Evolutionary conservation across 2,329 filamentous ascomycete species (phyloP).

Genomic region (Fusarium sp.): DNA sequence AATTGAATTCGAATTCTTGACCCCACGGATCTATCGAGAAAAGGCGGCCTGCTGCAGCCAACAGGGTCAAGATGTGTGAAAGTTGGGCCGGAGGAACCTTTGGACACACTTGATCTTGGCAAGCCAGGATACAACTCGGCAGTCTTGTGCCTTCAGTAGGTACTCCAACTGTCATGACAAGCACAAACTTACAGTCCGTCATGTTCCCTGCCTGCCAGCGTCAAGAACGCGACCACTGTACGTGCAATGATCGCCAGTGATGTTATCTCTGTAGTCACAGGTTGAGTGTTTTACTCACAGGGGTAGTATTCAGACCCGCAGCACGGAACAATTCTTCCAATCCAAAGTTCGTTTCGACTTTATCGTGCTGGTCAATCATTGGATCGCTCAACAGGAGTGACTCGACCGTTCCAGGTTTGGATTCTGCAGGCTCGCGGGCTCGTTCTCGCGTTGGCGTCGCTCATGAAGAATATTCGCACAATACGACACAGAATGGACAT

Average conservation of each 20-base stretch:
- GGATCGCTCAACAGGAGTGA: neutral
- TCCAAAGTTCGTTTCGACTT: conserved; percentile 1
- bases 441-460: neutral
- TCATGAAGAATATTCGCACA: neutral
- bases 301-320: conserved; percentile 24
- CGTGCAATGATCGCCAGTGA: conserved; percentile 19
- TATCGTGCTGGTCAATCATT: conserved; percentile 11
- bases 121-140: conserved; percentile 17
- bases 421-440: neutral
- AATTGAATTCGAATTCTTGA: neutral
- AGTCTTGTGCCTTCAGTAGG: conserved; percentile 7
- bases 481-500: conserved; percentile 5
- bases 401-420: conserved; percentile 1
- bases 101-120: conserved; percentile 20
- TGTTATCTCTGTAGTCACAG: conserved; percentile 17
- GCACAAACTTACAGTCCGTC: conserved; percentile 2
- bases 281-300: conserved; percentile 4
- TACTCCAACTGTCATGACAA: neutral
- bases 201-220: conserved; percentile 5
- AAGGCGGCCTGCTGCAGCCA: conserved; percentile 5
- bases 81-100: conserved; percentile 12
- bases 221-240: conserved; percentile 1
- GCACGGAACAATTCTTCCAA: conserved; percentile 16
- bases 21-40: conserved; percentile 8
- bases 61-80: conserved; percentile 10